These are phyloP conservation scores for Gossypium davidsonii DNA, from an alignment of 441 rosid genomes.

Conservation along the genomic window DNA sequence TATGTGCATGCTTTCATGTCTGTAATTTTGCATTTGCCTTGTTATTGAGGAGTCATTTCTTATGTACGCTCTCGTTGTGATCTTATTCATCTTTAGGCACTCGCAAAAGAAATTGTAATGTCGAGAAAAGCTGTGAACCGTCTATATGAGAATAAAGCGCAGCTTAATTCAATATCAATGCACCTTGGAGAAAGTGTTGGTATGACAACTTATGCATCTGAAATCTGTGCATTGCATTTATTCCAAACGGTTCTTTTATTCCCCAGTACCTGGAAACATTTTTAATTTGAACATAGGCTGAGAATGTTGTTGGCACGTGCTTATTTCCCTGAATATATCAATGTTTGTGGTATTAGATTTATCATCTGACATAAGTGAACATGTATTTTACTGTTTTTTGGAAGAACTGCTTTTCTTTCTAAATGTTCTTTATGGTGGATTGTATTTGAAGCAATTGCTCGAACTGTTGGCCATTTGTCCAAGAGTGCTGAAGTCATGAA, in stretches of 20 bases:
- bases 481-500: conserved; percentile 36
- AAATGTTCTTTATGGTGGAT: background rate
- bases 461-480: conserved; percentile 30
- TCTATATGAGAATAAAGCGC: conserved; percentile 45
- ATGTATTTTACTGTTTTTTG: background rate
- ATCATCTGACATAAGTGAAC: background rate
- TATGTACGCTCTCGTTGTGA: background rate
- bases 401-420: background rate
- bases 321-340: background rate
- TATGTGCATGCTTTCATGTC: background rate
- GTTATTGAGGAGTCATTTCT: background rate
- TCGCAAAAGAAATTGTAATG: conserved; percentile 42
- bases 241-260: background rate
- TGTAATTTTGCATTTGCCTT: background rate
- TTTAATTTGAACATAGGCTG: background rate
- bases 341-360: background rate
- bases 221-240: background rate
- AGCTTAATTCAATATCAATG: conserved; percentile 49
- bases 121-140: conserved; percentile 46
- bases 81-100: conserved; percentile 28
- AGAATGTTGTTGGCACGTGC: background rate
- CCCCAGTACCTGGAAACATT: background rate
- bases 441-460: conserved; percentile 28
- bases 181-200: conserved; percentile 55
- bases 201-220: conserved; percentile 17